These are phyloP conservation scores for Fusarium avenaceum DNA, from an alignment of 2,329 filamentous ascomycete species.

Conservation along the genomic window DNA sequence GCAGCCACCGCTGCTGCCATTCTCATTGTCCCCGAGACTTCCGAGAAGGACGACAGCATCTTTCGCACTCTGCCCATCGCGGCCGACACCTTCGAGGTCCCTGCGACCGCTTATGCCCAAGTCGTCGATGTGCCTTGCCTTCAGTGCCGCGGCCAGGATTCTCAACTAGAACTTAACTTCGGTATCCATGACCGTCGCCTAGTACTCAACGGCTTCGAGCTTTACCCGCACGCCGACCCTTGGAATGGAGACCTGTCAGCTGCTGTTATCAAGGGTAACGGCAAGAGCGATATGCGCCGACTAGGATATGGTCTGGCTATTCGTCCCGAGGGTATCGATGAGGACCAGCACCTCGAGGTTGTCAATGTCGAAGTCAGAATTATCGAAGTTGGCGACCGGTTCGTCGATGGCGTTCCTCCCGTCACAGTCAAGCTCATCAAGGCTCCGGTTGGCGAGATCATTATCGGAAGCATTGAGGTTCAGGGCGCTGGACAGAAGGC, in stretches of 20 bases:
- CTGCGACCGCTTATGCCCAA: conserved; percentile 53
- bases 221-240: conserved; percentile 68
- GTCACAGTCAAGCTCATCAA: conserved; percentile 74
- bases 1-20: conserved; percentile 60
- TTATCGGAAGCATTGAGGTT: conserved; percentile 65
- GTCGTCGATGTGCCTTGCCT: conserved; percentile 66
- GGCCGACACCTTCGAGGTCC: conserved; percentile 55
- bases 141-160: conserved; percentile 63
- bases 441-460: conserved; percentile 66
- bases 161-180: conserved; percentile 68
- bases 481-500: conserved; percentile 45
- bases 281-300: conserved; percentile 54
- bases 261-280: conserved; percentile 58
- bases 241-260: conserved; percentile 61
- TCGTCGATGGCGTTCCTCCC: conserved; percentile 66
- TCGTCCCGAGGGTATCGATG: conserved; percentile 61
- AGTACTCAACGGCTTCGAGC: conserved; percentile 70
- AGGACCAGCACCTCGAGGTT: conserved; percentile 65
- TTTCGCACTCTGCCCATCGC: conserved; percentile 58
- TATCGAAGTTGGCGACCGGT: conserved; percentile 69
- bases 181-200: conserved; percentile 64
- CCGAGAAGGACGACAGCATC: conserved; percentile 58
- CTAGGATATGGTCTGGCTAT: conserved; percentile 66
- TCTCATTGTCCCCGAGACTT: conserved; percentile 66
- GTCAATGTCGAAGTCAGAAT: conserved; percentile 70